Evolutionary conservation across 257 asterid genomes (phyloP).

Genomic region (Solanum gracilifrons): DNA sequence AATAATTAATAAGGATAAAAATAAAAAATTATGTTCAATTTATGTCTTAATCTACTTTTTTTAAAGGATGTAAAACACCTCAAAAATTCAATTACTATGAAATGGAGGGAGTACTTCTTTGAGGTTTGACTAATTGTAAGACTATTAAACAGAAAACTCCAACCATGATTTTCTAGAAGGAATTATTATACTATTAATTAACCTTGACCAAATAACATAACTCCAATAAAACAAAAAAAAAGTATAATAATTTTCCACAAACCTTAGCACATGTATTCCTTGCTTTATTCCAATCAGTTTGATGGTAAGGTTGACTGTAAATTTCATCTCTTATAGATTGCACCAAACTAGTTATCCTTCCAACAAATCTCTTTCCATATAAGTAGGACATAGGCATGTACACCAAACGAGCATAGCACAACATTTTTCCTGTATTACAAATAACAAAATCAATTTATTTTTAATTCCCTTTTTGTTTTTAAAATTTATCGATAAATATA

Average conservation of each 20-base stretch:
- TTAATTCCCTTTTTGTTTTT: too few relatives aligned
- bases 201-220: neutral
- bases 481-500: neutral
- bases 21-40: too few relatives aligned
- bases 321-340: conserved; percentile 24
- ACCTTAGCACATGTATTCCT: conserved; percentile 49
- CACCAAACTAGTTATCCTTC: conserved; percentile 15
- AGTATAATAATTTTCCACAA: neutral
- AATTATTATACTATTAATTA: neutral
- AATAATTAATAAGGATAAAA: too few relatives aligned
- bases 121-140: neutral
- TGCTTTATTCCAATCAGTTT: conserved; percentile 36
- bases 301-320: conserved; percentile 18
- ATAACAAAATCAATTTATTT: neutral
- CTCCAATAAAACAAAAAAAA: neutral
- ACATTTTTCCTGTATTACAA: conserved; percentile 28
- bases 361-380: conserved; percentile 50
- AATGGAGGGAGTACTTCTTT: too few relatives aligned
- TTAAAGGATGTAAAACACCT: too few relatives aligned
- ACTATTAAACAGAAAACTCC: neutral
- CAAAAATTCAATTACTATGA: too few relatives aligned
- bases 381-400: conserved; percentile 62
- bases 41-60: too few relatives aligned
- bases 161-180: neutral
- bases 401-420: conserved; percentile 37